Evolutionary conservation across 148 eudicot genomes (phyloP).

Genomic region (Persicaria maculosa): DNA sequence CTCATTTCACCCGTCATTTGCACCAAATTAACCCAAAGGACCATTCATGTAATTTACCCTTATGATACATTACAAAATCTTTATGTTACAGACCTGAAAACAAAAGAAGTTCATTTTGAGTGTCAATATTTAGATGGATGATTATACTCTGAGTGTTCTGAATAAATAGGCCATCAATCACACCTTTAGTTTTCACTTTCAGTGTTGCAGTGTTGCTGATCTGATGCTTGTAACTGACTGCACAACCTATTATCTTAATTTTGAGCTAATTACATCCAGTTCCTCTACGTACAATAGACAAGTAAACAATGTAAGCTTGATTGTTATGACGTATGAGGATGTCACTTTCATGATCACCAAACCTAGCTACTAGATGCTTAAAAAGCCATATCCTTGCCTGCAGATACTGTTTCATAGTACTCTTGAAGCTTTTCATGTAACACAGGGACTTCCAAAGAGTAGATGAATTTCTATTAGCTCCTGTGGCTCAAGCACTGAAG

Average conservation of each 20-base stretch:
- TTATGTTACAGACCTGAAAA: too few relatives aligned
- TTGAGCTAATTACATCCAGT: too few relatives aligned
- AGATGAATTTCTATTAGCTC: conserved; percentile 60
- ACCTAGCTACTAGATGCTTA: conserved; percentile 2
- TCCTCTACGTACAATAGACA: neutral
- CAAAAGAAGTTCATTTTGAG: neutral
- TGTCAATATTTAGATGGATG: neutral
- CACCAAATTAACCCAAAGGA: too few relatives aligned
- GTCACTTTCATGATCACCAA: neutral
- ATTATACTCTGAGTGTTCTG: conserved; percentile 1
- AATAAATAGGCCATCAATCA: too few relatives aligned
- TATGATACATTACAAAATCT: too few relatives aligned
- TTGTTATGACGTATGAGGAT: neutral
- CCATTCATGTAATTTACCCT: too few relatives aligned
- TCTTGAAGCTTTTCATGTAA: conserved; percentile 3
- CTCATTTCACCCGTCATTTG: too few relatives aligned
- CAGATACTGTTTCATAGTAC: neutral
- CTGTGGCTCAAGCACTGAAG: conserved; percentile 60
- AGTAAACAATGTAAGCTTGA: neutral
- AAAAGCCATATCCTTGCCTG: neutral
- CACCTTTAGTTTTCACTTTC: too few relatives aligned
- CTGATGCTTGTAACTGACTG: too few relatives aligned
- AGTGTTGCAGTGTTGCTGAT: too few relatives aligned
- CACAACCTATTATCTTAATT: too few relatives aligned
- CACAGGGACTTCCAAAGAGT: conserved; percentile 77